A percentile compares a stretch with the other conserved stretches of the same genome.
Evolutionary conservation across 2,329 filamentous ascomycete species (phyloP).

Genomic region (Aspergillus calidoustus): DNA sequence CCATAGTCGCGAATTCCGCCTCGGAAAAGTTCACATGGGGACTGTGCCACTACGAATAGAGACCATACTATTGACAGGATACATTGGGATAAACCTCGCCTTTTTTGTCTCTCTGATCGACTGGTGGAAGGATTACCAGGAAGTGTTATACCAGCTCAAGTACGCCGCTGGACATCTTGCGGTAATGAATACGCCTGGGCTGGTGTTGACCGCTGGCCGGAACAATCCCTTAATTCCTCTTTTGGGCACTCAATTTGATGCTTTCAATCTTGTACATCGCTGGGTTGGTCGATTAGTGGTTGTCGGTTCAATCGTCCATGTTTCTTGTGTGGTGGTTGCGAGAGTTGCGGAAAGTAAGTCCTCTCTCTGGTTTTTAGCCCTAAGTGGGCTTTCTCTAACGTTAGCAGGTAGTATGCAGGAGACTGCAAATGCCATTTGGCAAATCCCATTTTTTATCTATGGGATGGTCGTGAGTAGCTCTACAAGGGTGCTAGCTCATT

Average conservation of each 20-base stretch:
- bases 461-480: constrained; percentile 39
- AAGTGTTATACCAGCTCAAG: constrained; percentile 59
- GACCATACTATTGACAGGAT: constrained; percentile 67
- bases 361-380: neutral
- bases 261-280: constrained; percentile 85
- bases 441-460: constrained; percentile 34
- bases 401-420: constrained; percentile 56
- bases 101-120: constrained; percentile 61
- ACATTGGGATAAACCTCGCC: constrained; percentile 70
- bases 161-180: constrained; percentile 82
- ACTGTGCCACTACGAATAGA: constrained; percentile 76
- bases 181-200: constrained; percentile 83
- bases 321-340: constrained; percentile 40
- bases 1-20: constrained; percentile 72
- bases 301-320: constrained; percentile 70
- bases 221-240: constrained; percentile 87
- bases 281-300: constrained; percentile 78
- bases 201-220: constrained; percentile 82
- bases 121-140: constrained; percentile 36
- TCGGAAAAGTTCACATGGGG: constrained; percentile 70
- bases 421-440: constrained; percentile 32
- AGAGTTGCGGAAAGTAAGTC: constrained; percentile 29
- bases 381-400: neutral
- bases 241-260: constrained; percentile 86
- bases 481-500: constrained; percentile 31